Evolutionary conservation across 208 protist genomes (phyloP), one percentile per base, ranked within the genome.

Genomic region (Acanthamoeba culbertsoni): DNA sequence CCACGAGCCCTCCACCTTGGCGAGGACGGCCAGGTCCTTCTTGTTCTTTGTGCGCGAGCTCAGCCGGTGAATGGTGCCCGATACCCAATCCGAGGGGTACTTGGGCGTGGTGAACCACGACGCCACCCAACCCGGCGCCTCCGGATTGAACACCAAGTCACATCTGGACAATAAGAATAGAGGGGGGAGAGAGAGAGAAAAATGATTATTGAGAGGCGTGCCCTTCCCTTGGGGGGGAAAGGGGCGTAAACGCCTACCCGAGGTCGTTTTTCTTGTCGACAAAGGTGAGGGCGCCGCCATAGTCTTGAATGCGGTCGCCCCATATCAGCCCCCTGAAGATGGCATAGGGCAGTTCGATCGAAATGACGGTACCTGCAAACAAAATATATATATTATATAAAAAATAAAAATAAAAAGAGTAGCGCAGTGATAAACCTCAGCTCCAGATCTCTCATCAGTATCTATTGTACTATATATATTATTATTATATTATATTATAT

Each of bases 301-400:
- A 91, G 55, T 91, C 57, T n/a, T 71, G 48, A 46, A 91, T 91
- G 53, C 84, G 84, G 4, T 91, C 84, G 51, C 84, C 84, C 55
- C 35, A 73, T 26, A 91, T 71, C 20, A 91, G 84, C 37, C 84
- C 84, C 55, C 48, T 63, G 84, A 91, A 71, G 28, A 53, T 53
- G 40, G 28, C 23, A 40, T 71, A 40, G 18, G 84, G 84, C 48
- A 63, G 31, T 2, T 63, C 40, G 33, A 91, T 91, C 28, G 40
- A 33, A 16, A 91, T 91, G 0, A 33, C 14, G 2, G 84, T 65
- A 8, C 45, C 82, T 37, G 23, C 40, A 12, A 14, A 5, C 10
- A 8, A 26, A 35, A 55, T 14, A 4, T 8, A 35, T n/a, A n/a
- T n/a, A n/a, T n/a, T n/a, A n/a, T n/a, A n/a, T n/a, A n/a, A n/a